phyloP scores from a whole-genome alignment of 495 filamentous ascomycete genomes.

The Aspergillus sclerotioniger region DNA sequence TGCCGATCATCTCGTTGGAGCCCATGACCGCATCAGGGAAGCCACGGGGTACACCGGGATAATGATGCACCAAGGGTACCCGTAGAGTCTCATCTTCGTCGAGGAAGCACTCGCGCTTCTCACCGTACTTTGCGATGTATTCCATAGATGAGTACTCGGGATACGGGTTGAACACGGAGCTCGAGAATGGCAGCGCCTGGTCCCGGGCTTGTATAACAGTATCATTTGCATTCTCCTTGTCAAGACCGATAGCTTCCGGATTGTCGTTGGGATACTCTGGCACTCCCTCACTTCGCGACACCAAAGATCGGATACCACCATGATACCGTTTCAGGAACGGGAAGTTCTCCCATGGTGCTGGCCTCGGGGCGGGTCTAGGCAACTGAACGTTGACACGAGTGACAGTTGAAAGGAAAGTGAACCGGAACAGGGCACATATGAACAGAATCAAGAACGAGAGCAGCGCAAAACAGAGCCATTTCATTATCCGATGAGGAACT shows the following conservation, averaged over 20 bases:
- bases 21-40: constrained; percentile 83
- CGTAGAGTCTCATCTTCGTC: constrained; percentile 59
- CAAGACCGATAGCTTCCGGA: constrained; percentile 24
- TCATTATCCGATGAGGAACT: constrained; percentile 59
- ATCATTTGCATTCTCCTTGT: constrained; percentile 10
- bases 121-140: constrained; percentile 58
- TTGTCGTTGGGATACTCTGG: constrained; percentile 73
- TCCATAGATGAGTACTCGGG: constrained; percentile 60
- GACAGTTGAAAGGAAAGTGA: constrained; percentile 62
- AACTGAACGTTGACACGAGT: constrained; percentile 56
- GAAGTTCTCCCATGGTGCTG: constrained; percentile 79
- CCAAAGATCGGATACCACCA: constrained; percentile 70
- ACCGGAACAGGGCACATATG: constrained; percentile 65
- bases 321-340: constrained; percentile 80
- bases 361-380: constrained; percentile 51
- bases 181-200: constrained; percentile 35
- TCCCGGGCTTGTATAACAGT: constrained; percentile 21
- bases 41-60: constrained; percentile 69
- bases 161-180: constrained; percentile 64
- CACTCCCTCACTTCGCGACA: constrained; percentile 56
- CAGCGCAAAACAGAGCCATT: constrained; percentile 69
- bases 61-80: constrained; percentile 67
- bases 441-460: constrained; percentile 68
- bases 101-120: constrained; percentile 74
- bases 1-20: constrained; percentile 73